Percentiles rank a stretch among this genome's conserved stretches.
Evolutionary conservation across 169 alveolate genomes (phyloP).

Genomic region (Sarcocystis neurona): DNA sequence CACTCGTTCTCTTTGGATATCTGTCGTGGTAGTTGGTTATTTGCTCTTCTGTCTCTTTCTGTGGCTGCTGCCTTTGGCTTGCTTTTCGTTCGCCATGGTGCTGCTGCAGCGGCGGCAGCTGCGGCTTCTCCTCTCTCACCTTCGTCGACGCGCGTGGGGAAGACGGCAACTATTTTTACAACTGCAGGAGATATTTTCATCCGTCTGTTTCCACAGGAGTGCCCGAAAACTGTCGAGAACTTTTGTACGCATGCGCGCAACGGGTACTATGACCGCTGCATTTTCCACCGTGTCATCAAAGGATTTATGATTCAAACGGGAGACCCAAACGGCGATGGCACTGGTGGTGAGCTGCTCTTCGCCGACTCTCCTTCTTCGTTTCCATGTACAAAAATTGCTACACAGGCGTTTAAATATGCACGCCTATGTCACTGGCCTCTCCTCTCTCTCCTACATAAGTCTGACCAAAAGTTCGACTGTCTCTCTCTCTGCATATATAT

Average conservation of each 20-base stretch:
- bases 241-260: slow-evolving; percentile 93
- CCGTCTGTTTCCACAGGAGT: slow-evolving; percentile 84
- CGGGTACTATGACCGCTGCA: slow-evolving; percentile 82
- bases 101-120: slow-evolving; percentile 19
- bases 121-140: slow-evolving; percentile 35
- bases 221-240: slow-evolving; percentile 97
- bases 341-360: slow-evolving; percentile 89
- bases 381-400: not conserved
- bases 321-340: slow-evolving; percentile 99
- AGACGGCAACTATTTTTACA: slow-evolving; percentile 93
- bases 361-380: not conserved
- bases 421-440: not conserved
- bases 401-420: not conserved
- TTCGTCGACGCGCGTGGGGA: slow-evolving; percentile 73
- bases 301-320: slow-evolving; percentile 99
- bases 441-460: not conserved
- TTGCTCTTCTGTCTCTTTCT: not conserved
- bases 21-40: too few relatives aligned
- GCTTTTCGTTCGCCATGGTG: not conserved
- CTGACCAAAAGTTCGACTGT: too few relatives aligned
- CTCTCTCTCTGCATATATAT: not conserved
- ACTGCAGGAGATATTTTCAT: slow-evolving; percentile 97
- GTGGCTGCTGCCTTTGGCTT: not conserved
- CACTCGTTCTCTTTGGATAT: too few relatives aligned
- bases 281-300: slow-evolving; percentile 86